Evolutionary conservation across 129 eudicot genomes (phyloP), one percentile per base, ranked within the genome.

Genomic region (Kitagawia praeruptora): DNA sequence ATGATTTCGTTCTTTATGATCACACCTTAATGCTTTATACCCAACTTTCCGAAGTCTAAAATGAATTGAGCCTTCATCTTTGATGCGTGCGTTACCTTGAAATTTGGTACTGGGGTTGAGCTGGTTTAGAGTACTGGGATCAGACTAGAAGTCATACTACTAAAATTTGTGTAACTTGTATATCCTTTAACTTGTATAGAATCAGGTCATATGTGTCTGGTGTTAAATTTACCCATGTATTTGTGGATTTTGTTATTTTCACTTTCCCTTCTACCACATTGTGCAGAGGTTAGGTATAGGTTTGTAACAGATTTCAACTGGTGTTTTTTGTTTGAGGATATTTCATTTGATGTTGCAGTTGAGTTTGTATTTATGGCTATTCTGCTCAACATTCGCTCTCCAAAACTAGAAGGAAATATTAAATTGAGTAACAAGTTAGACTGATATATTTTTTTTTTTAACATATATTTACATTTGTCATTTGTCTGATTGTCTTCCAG

Each of bases 181-280:
- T 15, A 67, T 53, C 34, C 45, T 54, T 75, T 34, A 75, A 61
- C 84, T 56, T 81, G 84, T 81, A 81, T 75, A 81, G 74, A 27
- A 8, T 58, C 21, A 61, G 53, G 44, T 58, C 64, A 34, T 63
- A 19, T 47, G 56, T 58, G 51, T 74, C 18, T 81, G 45, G 54
- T 74, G 76, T 75, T 47, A 12, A 74, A 44, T 66, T 71, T 64
- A 6, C 45, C 69, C 76, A 23, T 75, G 64, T 74, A 74, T 42
- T 73, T 54, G 45, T 61, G 31, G 27, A 61, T 72, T 25, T 71
- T 75, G 0, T 64, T 47, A 1, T 44, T 75, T n/a, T 42, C 18
- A 61, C 16, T 61, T 25, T 15, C 46, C 51, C 18, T 7, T 41
- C 2, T 73, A 40, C 27, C 53, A 46, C 53, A 64, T 44, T 64